phyloP scores from a whole-genome alignment of 192 early-diverging fungal genomes.

The Coemansia sp. region DNA sequence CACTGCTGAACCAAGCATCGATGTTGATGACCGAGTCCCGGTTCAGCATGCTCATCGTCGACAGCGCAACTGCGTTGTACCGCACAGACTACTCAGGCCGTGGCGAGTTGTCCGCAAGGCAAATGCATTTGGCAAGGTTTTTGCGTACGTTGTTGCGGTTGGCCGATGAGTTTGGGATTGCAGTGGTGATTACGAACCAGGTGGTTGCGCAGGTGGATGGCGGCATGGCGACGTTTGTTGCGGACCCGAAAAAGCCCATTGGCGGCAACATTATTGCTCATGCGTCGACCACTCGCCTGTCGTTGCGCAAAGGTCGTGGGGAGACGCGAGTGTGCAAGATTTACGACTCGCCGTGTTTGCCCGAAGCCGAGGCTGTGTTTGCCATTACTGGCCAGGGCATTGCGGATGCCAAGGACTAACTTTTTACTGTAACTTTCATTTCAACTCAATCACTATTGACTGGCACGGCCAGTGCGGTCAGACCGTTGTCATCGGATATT shows the following conservation, averaged over 20 bases:
- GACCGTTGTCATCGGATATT: conserved; percentile 1
- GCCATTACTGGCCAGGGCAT: conserved; percentile 88
- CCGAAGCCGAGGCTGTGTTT: conserved; percentile 91
- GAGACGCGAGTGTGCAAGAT: conserved; percentile 95
- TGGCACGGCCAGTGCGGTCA: conserved; percentile 35
- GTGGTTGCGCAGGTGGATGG: conserved; percentile 95
- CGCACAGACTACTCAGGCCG: conserved; percentile 96
- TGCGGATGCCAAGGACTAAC: conserved; percentile 80
- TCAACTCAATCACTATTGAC: conserved; percentile 2
- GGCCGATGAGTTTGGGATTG: conserved; percentile 97
- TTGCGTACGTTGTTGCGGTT: conserved; percentile 79
- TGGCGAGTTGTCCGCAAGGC: conserved; percentile 91
- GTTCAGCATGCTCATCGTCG: conserved; percentile 86
- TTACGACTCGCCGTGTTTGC: conserved; percentile 93
- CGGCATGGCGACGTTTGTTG: conserved; percentile 79
- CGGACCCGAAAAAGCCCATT: conserved; percentile 93
- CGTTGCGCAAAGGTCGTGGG: conserved; percentile 85
- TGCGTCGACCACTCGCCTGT: conserved; percentile 93
- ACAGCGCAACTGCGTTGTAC: conserved; percentile 90
- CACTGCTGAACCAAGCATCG: conserved; percentile 79
- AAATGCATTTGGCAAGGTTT: conserved; percentile 93
- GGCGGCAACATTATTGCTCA: conserved; percentile 99
- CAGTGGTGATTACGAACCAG: conserved; percentile 97
- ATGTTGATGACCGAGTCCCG: conserved; percentile 87
- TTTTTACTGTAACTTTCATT: neutral